Evolutionary conservation across 129 eudicot species (phyloP).

Genomic region (Artemisia argyi): DNA sequence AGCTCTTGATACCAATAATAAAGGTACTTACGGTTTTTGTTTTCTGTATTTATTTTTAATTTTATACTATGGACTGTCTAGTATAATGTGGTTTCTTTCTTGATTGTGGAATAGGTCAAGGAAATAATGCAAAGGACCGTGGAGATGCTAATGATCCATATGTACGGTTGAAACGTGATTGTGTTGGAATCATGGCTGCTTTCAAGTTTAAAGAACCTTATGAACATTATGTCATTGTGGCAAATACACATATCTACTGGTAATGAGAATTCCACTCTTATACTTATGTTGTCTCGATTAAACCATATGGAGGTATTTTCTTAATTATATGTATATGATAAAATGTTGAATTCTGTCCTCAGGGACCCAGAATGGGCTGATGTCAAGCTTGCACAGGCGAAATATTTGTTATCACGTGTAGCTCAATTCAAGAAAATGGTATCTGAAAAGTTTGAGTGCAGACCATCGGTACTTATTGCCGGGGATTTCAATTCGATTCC

Average conservation of each 20-base stretch:
- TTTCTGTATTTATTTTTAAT: neutral
- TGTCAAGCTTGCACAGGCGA: constrained; percentile 89
- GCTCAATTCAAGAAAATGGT: constrained; percentile 52
- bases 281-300: constrained; percentile 10
- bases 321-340: neutral
- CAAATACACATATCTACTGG: constrained; percentile 91
- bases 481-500: constrained; percentile 97
- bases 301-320: neutral
- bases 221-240: constrained; percentile 62
- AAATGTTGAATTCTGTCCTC: neutral
- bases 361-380: constrained; percentile 96
- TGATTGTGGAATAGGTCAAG: constrained; percentile 27
- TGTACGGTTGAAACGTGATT: constrained; percentile 85
- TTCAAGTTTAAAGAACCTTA: constrained; percentile 68
- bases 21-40: constrained; percentile 15
- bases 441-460: constrained; percentile 55
- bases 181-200: constrained; percentile 92
- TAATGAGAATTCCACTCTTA: constrained; percentile 30
- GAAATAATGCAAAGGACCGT: constrained; percentile 36
- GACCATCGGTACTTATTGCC: constrained; percentile 69
- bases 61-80: neutral
- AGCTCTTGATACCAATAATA: constrained; percentile 23
- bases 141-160: constrained; percentile 83
- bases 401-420: constrained; percentile 72
- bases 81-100: constrained; percentile 4